Evolutionary conservation across 768 basidiomycete species (phyloP).

Genomic region (Tremella mesenterica): DNA sequence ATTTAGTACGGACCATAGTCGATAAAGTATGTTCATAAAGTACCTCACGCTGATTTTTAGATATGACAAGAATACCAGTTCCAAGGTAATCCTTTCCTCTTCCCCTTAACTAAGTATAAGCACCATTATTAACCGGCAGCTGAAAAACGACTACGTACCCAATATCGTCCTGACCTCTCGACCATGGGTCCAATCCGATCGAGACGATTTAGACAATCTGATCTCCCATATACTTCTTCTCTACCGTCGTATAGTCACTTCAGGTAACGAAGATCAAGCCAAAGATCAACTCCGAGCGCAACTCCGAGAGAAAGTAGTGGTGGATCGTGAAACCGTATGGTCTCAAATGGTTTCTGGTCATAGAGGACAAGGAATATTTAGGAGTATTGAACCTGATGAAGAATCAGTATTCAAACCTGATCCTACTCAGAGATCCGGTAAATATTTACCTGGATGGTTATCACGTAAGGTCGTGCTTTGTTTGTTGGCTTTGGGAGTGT

Average conservation of each 20-base stretch:
- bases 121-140: slow-evolving; percentile 48
- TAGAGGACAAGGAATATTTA: slow-evolving; percentile 50
- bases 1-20: no score
- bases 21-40: background rate
- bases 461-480: slow-evolving; percentile 58
- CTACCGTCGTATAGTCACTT: slow-evolving; percentile 77
- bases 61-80: slow-evolving; percentile 83
- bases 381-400: slow-evolving; percentile 46
- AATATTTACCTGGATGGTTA: slow-evolving; percentile 47
- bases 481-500: slow-evolving; percentile 53
- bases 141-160: slow-evolving; percentile 70
- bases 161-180: slow-evolving; percentile 57
- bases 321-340: slow-evolving; percentile 98
- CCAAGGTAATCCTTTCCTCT: slow-evolving; percentile 20
- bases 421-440: slow-evolving; percentile 37
- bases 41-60: slow-evolving; percentile 49
- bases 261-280: slow-evolving; percentile 60
- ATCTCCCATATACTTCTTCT: slow-evolving; percentile 58
- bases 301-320: slow-evolving; percentile 78
- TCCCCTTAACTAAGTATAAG: background rate
- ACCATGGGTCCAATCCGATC: slow-evolving; percentile 62
- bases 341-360: slow-evolving; percentile 55
- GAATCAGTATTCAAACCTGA: slow-evolving; percentile 44
- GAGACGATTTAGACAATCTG: slow-evolving; percentile 55
- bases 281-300: slow-evolving; percentile 74